Base-by-base conservation (phyloP, 1,284 basidiomycete genomes). In the Phylloboletellus chloephorus region DNA sequence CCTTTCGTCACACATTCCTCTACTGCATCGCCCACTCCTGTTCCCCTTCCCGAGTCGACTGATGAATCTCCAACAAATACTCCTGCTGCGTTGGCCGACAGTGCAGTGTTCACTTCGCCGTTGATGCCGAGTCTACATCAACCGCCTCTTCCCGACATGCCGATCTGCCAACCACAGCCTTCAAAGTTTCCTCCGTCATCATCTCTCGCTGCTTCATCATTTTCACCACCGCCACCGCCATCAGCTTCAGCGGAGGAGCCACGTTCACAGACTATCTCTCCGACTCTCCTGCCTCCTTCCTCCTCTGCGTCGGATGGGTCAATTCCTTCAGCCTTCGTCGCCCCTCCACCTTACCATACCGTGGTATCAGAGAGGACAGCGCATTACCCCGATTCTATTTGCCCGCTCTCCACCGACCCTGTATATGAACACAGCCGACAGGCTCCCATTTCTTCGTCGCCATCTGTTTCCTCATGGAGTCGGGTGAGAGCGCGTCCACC, bases 261-360 rank as follows among this genome's bases (percentile, higher is more conserved):
- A 15, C 44, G 6, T 19, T 28, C 41, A 21, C 25, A 11, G 8
- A 12, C 23, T 13, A 13, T 11, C 13, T 43, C 48, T 37, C 46
- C 37, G 20, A 13, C 9, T 2, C 35, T 15, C 4, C 0, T 11
- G 4, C 1, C 19, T 7, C 20, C 38, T 37, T 35, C 39, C 11
- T 25, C 44, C 8, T 17, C 10, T 21, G 7, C 4, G 7, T 39
- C 41, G 3, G 38, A 53, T 16, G 32, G 25, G 5, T 38, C 55
- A 21, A 26, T 51, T 1, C 50, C 53, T 6, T 41, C 56, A 5
- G 65, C 66, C 3, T 51, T 66, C 29, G 62, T 67, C 7, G 71
- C 76, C 2, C 77, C 76, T 11, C 76, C 77, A 7, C 67, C 76
- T 0, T 78, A 78, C 44, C 66, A 72, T 44, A 53, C 67, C 7